These are phyloP conservation scores for Schizochytrium sp. DNA, from an alignment of 108 stramenopile species.

Conservation along the genomic window DNA sequence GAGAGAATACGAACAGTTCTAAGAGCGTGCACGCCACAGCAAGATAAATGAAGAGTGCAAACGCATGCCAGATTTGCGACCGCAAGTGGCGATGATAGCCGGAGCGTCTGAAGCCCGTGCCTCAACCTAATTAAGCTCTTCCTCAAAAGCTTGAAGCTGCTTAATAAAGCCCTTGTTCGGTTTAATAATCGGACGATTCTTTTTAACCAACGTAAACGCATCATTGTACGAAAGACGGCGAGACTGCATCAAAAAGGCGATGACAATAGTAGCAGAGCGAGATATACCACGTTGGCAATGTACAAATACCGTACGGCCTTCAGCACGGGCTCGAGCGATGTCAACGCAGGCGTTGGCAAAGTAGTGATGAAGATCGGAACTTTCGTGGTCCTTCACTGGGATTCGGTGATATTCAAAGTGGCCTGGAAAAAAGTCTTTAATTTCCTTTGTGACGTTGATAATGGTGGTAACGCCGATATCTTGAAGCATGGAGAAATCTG, in stretches of 20 bases:
- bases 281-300: constrained; percentile 52
- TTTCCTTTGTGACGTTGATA: constrained; percentile 57
- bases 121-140: neutral
- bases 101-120: no score
- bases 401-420: constrained; percentile 33
- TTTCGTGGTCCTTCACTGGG: constrained; percentile 39
- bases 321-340: neutral
- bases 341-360: neutral
- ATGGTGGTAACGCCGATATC: constrained; percentile 8
- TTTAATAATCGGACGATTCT: constrained; percentile 34
- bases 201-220: constrained; percentile 8
- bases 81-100: no score
- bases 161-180: constrained; percentile 49
- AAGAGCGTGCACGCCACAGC: no score
- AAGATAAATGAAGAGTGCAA: no score
- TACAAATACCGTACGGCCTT: constrained; percentile 42
- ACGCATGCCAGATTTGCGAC: no score
- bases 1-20: no score
- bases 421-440: constrained; percentile 45
- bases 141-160: constrained; percentile 26
- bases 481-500: constrained; percentile 6
- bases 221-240: neutral
- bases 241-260: constrained; percentile 38
- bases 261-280: constrained; percentile 49
- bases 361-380: neutral